A percentile compares a stretch with the other conserved stretches of the same genome.
Evolutionary conservation across 163 green algal species (phyloP).

Genomic region (Volvox carteri): DNA sequence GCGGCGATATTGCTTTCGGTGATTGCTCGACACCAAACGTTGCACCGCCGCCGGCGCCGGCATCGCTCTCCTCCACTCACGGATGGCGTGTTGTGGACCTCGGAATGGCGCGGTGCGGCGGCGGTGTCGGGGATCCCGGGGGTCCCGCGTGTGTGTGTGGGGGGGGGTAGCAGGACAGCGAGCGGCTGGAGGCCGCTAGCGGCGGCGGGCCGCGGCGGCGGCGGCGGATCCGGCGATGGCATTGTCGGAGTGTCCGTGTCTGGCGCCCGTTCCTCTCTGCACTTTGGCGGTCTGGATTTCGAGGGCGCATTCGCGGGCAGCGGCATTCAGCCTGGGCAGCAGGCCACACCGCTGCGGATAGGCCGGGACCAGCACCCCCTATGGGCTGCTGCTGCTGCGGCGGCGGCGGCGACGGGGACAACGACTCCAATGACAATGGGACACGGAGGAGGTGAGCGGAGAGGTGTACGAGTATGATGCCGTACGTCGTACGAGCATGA

Average conservation of each 20-base stretch:
- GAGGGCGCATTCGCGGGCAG: slow-evolving; percentile 44
- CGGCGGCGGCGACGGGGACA: not conserved
- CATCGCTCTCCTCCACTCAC: too few relatives aligned
- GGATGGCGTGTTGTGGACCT: too few relatives aligned
- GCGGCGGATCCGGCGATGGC: not conserved
- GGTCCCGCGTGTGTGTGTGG: too few relatives aligned
- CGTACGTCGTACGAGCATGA: too few relatives aligned
- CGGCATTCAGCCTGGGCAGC: slow-evolving; percentile 71
- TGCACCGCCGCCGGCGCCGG: too few relatives aligned
- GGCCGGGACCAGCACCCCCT: slow-evolving; percentile 69
- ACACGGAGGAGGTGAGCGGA: not conserved
- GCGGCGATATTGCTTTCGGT: too few relatives aligned
- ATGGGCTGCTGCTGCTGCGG: not conserved
- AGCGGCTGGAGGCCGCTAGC: slow-evolving; percentile 22
- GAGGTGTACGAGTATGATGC: not conserved
- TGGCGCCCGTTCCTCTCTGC: slow-evolving; percentile 26
- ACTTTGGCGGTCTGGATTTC: slow-evolving; percentile 54
- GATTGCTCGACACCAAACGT: too few relatives aligned
- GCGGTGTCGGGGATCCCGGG: too few relatives aligned
- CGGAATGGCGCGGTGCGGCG: too few relatives aligned
- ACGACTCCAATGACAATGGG: too few relatives aligned
- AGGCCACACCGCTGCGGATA: slow-evolving; percentile 68
- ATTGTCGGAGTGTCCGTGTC: not conserved
- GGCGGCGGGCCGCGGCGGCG: not conserved
- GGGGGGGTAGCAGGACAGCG: too few relatives aligned